Conservation (phyloP, 2,329 filamentous ascomycete species). For the Neofusicoccum umdonicola region DNA sequence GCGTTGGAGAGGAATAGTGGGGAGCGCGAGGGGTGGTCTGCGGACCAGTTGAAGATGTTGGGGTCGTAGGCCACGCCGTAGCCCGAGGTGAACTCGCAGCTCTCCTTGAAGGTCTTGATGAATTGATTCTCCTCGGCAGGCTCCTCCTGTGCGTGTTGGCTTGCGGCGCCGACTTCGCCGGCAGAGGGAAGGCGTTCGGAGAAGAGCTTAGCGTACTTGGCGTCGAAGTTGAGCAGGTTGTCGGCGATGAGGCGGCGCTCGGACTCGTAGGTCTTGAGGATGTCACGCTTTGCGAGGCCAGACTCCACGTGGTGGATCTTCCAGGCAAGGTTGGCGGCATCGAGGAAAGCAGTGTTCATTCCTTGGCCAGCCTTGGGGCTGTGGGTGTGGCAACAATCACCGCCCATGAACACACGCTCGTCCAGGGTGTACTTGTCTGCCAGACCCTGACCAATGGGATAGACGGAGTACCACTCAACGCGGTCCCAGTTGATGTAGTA, state of each 20-base stretch:
- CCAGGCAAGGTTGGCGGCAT: slow-evolving; percentile 87
- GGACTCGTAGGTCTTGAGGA: slow-evolving; percentile 80
- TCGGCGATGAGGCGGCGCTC: slow-evolving; percentile 85
- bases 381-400: slow-evolving; percentile 64
- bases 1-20: slow-evolving; percentile 63
- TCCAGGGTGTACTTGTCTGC: slow-evolving; percentile 64
- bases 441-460: slow-evolving; percentile 65
- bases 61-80: slow-evolving; percentile 84
- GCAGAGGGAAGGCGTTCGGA: slow-evolving; percentile 73
- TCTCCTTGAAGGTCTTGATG: slow-evolving; percentile 84
- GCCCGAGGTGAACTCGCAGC: slow-evolving; percentile 88
- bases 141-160: slow-evolving; percentile 25
- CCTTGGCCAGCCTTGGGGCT: slow-evolving; percentile 64
- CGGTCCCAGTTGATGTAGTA: slow-evolving; percentile 63
- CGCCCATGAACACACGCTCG: slow-evolving; percentile 65
- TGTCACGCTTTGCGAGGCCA: slow-evolving; percentile 71
- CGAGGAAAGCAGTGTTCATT: slow-evolving; percentile 60
- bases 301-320: slow-evolving; percentile 90
- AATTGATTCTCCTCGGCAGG: slow-evolving; percentile 68
- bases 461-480: slow-evolving; percentile 65
- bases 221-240: slow-evolving; percentile 80
- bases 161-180: slow-evolving; percentile 68
- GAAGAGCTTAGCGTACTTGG: slow-evolving; percentile 86
- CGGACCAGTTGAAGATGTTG: slow-evolving; percentile 81
- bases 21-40: slow-evolving; percentile 67